Conservation (phyloP, 352 stramenopile species). For the Phytophthora fragariae region DNA sequence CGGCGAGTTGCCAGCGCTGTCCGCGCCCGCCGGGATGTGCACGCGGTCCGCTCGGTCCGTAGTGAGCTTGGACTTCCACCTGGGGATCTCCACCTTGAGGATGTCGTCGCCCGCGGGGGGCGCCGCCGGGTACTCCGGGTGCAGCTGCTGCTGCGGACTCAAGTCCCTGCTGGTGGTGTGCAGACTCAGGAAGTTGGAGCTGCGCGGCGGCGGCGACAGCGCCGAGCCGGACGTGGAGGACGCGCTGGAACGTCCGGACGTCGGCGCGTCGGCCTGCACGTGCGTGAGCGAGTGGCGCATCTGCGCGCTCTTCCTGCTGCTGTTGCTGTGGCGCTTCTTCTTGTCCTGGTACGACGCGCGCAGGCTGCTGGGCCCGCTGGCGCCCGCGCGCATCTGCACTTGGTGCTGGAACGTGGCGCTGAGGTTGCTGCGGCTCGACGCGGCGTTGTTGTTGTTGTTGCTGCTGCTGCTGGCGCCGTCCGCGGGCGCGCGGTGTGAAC, state of each 20-base stretch:
- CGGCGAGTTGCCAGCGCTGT: constrained; percentile 48
- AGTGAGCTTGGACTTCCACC: constrained; percentile 65
- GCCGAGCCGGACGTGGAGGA: constrained; percentile 42
- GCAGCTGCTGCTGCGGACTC: constrained; percentile 41
- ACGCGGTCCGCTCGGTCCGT: constrained; percentile 57
- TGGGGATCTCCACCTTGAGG: constrained; percentile 76
- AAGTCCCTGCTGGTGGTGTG: constrained; percentile 36
- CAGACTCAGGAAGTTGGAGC: constrained; percentile 32
- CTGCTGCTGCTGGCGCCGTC: constrained; percentile 9
- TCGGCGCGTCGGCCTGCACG: constrained; percentile 42
- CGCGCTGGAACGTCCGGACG: constrained; percentile 33
- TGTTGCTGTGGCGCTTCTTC: constrained; percentile 39
- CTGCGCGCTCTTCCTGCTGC: constrained; percentile 42
- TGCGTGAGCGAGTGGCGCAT: constrained; percentile 64
- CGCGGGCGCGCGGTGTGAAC: constrained; percentile 13
- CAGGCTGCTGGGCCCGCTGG: constrained; percentile 10
- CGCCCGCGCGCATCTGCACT: constrained; percentile 25
- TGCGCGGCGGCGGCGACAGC: constrained; percentile 29
- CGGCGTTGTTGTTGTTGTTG: constrained; percentile 20
- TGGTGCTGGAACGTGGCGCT: constrained; percentile 45
- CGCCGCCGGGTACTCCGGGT: constrained; percentile 43
- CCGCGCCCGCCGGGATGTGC: constrained; percentile 33
- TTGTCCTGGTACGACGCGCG: constrained; percentile 55
- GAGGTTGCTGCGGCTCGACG: constrained; percentile 25
- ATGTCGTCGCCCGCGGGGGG: constrained; percentile 61